Evolutionary conservation across 2,329 filamentous ascomycete species (phyloP), one percentile per base, ranked within the genome.

Genomic region (Microascus cirrosus): DNA sequence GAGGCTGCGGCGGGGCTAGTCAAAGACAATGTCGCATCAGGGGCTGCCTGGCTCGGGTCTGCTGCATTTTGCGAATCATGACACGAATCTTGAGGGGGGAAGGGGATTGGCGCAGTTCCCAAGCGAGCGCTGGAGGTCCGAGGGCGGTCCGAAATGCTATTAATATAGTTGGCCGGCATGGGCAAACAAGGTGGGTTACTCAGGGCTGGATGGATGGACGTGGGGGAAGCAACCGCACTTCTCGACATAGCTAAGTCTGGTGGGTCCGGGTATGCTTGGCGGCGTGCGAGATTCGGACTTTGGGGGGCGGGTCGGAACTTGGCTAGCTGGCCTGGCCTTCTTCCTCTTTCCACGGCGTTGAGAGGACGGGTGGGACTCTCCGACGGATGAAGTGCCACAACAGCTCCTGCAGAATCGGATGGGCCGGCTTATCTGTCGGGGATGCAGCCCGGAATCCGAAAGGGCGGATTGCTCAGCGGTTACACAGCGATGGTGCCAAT

Each of bases 201-300:
- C 68, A 81, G 73, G 62, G 70, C 71, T 65, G 77, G 76, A 73
- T 81, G 77, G 70, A 81, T 72, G 62, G 76, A 71, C 58, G 73
- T 72, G 59, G 78, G 75, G 62, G 77, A 78, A 52, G 68, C 67
- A 61, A 75, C 62, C 62, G 68, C 62, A 61, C 69, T 71, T 61
- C 72, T 59, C 45, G 59, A 66, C 66, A 65, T 67, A 64, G 66
- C 66, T 66, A 65, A 67, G 65, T 65, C 62, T 50, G 45, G 62
- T 61, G 51, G 62, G 34, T 55, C 54, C 59, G 39, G 58, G 53
- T 56, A 51, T 51, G 55, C 42, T 56, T 56, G 55, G 42, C 55
- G 39, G 45, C 45, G n/a, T 24, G 12, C 22, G 3, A 11, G 45
- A 22, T 24, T 50, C 45, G 45, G 45, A 50, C 45, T 50, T 50